Base-by-base conservation (phyloP, 1,284 basidiomycete genomes). In the Papiliotrema flavescens region DNA sequence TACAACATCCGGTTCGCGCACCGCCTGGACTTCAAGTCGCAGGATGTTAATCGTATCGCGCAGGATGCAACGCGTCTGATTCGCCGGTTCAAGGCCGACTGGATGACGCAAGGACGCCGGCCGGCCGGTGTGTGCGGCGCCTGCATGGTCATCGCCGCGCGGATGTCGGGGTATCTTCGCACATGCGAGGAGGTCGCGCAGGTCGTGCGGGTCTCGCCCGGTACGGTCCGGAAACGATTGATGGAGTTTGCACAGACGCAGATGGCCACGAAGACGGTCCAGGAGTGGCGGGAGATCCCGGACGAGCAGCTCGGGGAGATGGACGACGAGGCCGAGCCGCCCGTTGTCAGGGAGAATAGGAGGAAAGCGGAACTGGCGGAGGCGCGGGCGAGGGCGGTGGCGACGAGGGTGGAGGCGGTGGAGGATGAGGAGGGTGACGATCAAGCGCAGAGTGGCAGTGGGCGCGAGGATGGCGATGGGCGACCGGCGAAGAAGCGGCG, bases 81-180 rank as follows among this genome's bases (percentile, higher is more conserved):
- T 19, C 86, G 89, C 59, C 89, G 96, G 24, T 98, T 98, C 77
- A 88, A 93, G 68, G 84, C 91, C 24, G 96, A 98, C 76, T 99
- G 95, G 95, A 93, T 99, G 84, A 89, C 90, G 6, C 86, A 88
- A 28, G 96, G 96, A 36, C 85, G 96, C 41, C 84, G 96, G 13
- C 96, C 96, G 0, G 92, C 96, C 0, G 96, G 96, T 17, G 94
- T 99, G 55, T 98, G 95, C 73, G 96, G 96, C 28, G 96, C 96
- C 0, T 92, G 90, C 35, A 82, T 98, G 15, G 82, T 98, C 37
- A 84, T 99, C 19, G 96, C 96, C 0, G 95, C 93, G 32, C 85
- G 96, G 20, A 98, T 99, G 96, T 97, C 96, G 77, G 93, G 97
- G 73, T 98, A 96, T 70, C 81, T 94, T 37, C 82, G 96, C 43